A percentile compares a stretch with the other conserved stretches of the same genome.
phyloP scores from a whole-genome alignment of 2,329 filamentous ascomycete genomes.

The Knufia petricola region DNA sequence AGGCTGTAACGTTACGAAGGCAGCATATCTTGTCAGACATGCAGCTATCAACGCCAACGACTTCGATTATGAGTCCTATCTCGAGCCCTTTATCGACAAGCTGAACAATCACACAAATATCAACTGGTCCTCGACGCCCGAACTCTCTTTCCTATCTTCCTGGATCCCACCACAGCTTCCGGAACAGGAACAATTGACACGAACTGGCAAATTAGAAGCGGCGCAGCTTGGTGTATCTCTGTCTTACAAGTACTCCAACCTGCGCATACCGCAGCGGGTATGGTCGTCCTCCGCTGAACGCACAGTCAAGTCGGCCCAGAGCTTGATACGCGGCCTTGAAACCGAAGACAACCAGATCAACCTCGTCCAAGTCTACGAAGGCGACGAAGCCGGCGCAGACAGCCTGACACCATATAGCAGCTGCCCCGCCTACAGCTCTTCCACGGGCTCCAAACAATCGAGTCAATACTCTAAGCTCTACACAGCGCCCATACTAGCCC shows the following conservation, averaged over 20 bases:
- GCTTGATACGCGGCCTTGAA: constrained; percentile 49
- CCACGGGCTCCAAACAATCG: constrained; percentile 48
- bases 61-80: constrained; percentile 49
- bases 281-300: constrained; percentile 57
- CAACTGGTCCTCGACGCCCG: constrained; percentile 48
- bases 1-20: constrained; percentile 43
- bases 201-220: constrained; percentile 52
- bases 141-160: constrained; percentile 46
- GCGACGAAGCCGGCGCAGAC: constrained; percentile 48
- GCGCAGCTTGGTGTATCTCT: constrained; percentile 50
- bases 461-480: constrained; percentile 45
- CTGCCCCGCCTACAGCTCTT: constrained; percentile 53
- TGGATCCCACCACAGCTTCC: constrained; percentile 52
- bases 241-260: constrained; percentile 47
- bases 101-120: constrained; percentile 46
- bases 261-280: constrained; percentile 45
- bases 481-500: constrained; percentile 50
- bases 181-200: constrained; percentile 51
- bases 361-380: constrained; percentile 48
- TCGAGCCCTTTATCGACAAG: constrained; percentile 50
- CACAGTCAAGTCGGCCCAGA: constrained; percentile 49
- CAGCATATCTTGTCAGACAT: constrained; percentile 50
- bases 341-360: constrained; percentile 44
- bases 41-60: constrained; percentile 53
- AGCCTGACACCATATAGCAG: constrained; percentile 55